These are phyloP conservation scores for Tilletia caries DNA, from an alignment of 1,284 basidiomycete species.

Conservation along the genomic window DNA sequence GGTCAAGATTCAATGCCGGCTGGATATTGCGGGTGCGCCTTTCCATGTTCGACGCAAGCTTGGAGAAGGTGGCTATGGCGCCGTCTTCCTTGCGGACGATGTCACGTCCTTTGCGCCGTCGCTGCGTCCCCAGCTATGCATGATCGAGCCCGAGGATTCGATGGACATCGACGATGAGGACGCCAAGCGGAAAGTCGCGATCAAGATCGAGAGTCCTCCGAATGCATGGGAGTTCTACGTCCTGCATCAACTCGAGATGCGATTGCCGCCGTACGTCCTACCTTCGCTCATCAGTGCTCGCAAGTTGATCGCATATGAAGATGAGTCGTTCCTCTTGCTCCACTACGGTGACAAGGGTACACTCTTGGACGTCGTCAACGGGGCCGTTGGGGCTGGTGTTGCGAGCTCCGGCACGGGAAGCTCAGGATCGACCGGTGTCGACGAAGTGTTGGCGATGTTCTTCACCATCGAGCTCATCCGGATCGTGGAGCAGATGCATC, in stretches of 20 bases:
- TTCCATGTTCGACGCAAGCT: conserved; percentile 79
- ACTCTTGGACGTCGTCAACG: conserved; percentile 87
- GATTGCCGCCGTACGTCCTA: conserved; percentile 34
- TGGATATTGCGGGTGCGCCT: conserved; percentile 57
- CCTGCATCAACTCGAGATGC: conserved; percentile 71
- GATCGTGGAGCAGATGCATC: conserved; percentile 77
- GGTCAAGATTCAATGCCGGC: conserved; percentile 18
- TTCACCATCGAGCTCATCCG: conserved; percentile 87
- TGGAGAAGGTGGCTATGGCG: conserved; percentile 93
- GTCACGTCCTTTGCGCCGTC: conserved; percentile 36
- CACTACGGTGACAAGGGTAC: conserved; percentile 88
- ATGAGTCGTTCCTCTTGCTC: conserved; percentile 86
- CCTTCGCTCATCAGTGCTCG: conserved; percentile 41
- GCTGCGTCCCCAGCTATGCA: conserved; percentile 15
- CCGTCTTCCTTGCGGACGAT: conserved; percentile 74
- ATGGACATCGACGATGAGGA: conserved; percentile 63
- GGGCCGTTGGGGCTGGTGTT: conserved; percentile 48
- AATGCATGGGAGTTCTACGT: conserved; percentile 92
- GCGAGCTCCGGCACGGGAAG: conserved; percentile 65
- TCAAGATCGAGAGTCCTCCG: conserved; percentile 87
- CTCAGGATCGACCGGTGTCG: conserved; percentile 60
- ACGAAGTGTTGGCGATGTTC: conserved; percentile 92
- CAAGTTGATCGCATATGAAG: conserved; percentile 54
- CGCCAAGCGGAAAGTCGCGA: conserved; percentile 66
- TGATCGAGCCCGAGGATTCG: conserved; percentile 57